Evolutionary conservation across 2,329 filamentous ascomycete species (phyloP).

Genomic region (Nigrospora osmanthi): DNA sequence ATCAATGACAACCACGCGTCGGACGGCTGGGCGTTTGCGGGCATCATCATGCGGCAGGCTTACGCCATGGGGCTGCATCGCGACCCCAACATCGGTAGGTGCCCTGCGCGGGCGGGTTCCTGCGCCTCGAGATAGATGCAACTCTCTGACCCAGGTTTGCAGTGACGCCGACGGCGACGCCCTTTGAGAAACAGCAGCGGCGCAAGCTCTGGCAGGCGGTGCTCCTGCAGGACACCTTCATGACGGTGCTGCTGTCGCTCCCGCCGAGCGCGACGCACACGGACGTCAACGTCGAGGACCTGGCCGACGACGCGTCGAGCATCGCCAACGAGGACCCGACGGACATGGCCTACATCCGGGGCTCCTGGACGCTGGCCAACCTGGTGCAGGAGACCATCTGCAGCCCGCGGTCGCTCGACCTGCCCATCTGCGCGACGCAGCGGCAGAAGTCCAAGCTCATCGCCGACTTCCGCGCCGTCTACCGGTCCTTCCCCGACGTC

Average conservation of each 20-base stretch:
- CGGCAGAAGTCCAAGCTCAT: slow-evolving; percentile 64
- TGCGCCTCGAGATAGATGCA: too few relatives aligned
- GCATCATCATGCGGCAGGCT: slow-evolving; percentile 67
- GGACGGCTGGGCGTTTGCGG: slow-evolving; percentile 76
- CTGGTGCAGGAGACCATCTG: slow-evolving; percentile 72
- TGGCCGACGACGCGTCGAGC: slow-evolving; percentile 53
- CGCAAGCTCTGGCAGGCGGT: slow-evolving; percentile 79
- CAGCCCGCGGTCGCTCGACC: slow-evolving; percentile 63
- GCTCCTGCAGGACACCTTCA: slow-evolving; percentile 71
- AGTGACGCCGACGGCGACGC: slow-evolving; percentile 57
- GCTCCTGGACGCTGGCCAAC: slow-evolving; percentile 73
- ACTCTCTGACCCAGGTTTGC: not conserved
- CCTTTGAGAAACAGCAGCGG: slow-evolving; percentile 70
- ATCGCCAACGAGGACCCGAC: slow-evolving; percentile 54
- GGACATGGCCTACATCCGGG: slow-evolving; percentile 64
- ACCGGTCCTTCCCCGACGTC: slow-evolving; percentile 62
- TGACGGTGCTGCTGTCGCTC: slow-evolving; percentile 69
- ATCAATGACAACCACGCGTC: slow-evolving; percentile 83
- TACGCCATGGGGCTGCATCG: slow-evolving; percentile 78
- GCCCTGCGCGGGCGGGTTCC: too few relatives aligned
- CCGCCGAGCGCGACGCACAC: slow-evolving; percentile 74
- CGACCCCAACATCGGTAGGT: slow-evolving; percentile 62
- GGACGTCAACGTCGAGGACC: slow-evolving; percentile 68
- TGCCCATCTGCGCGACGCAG: slow-evolving; percentile 62
- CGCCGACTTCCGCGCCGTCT: slow-evolving; percentile 61